Base-by-base conservation (phyloP, 1,284 basidiomycete genomes). In the Flammula alnicola region DNA sequence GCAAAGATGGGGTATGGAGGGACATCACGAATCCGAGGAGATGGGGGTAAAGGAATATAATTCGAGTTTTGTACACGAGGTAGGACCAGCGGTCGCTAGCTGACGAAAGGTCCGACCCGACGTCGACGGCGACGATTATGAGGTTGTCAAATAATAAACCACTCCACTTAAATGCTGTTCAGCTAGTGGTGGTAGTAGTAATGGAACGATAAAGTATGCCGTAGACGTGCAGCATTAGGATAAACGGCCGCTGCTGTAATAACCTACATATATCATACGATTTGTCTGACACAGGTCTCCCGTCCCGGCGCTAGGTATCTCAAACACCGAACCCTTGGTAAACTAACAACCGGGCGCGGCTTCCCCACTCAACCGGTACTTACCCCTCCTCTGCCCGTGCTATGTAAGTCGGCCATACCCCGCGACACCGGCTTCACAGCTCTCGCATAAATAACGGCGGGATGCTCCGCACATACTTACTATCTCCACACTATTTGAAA, bases 1-100 rank as follows among this genome's bases (percentile, higher is more conserved):
- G 90, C 52, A 92, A 70, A 23, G 79, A 76, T 16, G 81, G 78
- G 27, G 72, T 69, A 47, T 69, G 57, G 35, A 43, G 36, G 33
- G 52, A 57, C 60, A 60, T 60, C 32, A 23, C 27, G 29, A 26
- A n/a, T n/a, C n/a, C n/a, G 32, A 10, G 35, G 32, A 19, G 14
- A n/a, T n/a, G 48, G 20, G 14, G 23, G 10, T 25, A 17, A 29
- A 42, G 30, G n/a, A n/a, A n/a, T n/a, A n/a, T n/a, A n/a, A n/a
- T n/a, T n/a, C n/a, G n/a, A n/a, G n/a, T n/a, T n/a, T n/a, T n/a
- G n/a, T n/a, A n/a, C n/a, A n/a, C n/a, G n/a, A n/a, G n/a, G n/a
- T n/a, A n/a, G n/a, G n/a, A n/a, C n/a, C n/a, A n/a, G n/a, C n/a
- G n/a, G n/a, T n/a, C n/a, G n/a, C n/a, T n/a, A n/a, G n/a, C n/a